These are phyloP conservation scores for Ogataea hybrid DNA, from an alignment of 1,139 yeast genomes.

Conservation along the genomic window DNA sequence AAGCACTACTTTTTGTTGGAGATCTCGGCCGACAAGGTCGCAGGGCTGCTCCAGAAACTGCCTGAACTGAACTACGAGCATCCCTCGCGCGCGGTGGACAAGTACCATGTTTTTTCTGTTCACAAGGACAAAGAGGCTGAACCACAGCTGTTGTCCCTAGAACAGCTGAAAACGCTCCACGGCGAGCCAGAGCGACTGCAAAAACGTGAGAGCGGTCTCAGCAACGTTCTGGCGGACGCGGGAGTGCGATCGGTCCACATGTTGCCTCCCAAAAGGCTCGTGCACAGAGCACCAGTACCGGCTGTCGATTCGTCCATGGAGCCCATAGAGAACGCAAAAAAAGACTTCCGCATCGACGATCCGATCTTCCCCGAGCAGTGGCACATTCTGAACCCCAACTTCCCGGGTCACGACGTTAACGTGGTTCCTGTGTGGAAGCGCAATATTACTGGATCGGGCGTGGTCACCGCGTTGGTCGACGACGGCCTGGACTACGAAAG, in stretches of 20 bases:
- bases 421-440: conserved; percentile 84
- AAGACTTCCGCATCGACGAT: conserved; percentile 66
- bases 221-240: background rate
- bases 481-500: conserved; percentile 89
- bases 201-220: background rate
- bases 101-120: conserved; percentile 62
- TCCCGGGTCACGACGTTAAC: conserved; percentile 83
- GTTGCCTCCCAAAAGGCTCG: conserved; percentile 46
- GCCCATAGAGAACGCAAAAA: conserved; percentile 42
- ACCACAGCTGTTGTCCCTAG: background rate
- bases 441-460: conserved; percentile 77
- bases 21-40: conserved; percentile 32
- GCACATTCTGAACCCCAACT: conserved; percentile 76
- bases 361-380: conserved; percentile 84
- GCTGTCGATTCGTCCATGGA: conserved; percentile 39
- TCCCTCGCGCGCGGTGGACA: conserved; percentile 53
- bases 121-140: conserved; percentile 32
- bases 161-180: conserved; percentile 4
- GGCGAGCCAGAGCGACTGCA: conserved; percentile 2
- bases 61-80: conserved; percentile 55
- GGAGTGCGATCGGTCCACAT: conserved; percentile 47
- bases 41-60: conserved; percentile 36
- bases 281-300: conserved; percentile 45
- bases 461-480: conserved; percentile 86
- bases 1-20: conserved; percentile 60